Evolutionary conservation across 2,329 filamentous ascomycete species (phyloP).

Genomic region (Amesomyces nigricolor): DNA sequence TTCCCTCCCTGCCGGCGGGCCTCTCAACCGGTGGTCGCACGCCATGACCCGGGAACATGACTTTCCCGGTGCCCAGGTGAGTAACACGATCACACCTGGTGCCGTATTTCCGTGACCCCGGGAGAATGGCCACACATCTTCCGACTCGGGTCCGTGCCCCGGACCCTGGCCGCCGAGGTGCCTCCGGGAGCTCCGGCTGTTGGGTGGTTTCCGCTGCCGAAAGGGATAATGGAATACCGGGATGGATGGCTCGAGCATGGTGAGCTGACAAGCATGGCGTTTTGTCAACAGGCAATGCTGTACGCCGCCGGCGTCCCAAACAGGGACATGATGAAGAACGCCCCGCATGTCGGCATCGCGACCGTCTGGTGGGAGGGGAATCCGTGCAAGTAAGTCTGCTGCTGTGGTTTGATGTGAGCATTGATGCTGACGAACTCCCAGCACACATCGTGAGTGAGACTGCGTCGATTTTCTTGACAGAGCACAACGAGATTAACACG

Average conservation of each 20-base stretch:
- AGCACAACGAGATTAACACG: constrained; percentile 25
- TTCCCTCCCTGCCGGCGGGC: constrained; percentile 45
- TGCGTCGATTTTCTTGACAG: background rate
- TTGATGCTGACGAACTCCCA: constrained; percentile 16
- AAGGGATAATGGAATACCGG: background rate
- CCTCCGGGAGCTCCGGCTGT: too few species aligned
- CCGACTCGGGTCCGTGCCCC: too few species aligned
- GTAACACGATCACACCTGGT: constrained; percentile 10
- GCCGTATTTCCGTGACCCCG: background rate
- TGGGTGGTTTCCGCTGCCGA: background rate
- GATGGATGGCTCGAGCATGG: background rate
- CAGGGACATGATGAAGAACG: constrained; percentile 78
- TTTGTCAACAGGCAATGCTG: constrained; percentile 68
- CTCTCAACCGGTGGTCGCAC: constrained; percentile 80
- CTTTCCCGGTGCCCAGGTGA: constrained; percentile 82
- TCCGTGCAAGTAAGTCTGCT: constrained; percentile 76
- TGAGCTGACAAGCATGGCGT: constrained; percentile 15
- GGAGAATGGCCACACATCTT: background rate
- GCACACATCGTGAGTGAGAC: constrained; percentile 25
- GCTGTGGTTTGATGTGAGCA: too few species aligned
- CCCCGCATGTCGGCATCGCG: constrained; percentile 84
- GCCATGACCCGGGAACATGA: constrained; percentile 80
- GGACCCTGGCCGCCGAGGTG: too few species aligned
- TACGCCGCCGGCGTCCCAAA: constrained; percentile 87
- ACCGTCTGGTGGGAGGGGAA: constrained; percentile 98